A percentile compares a stretch with the other conserved stretches of the same genome.
Conservation (phyloP, 1,284 basidiomycete species). For the Cystobasidium sp. region DNA sequence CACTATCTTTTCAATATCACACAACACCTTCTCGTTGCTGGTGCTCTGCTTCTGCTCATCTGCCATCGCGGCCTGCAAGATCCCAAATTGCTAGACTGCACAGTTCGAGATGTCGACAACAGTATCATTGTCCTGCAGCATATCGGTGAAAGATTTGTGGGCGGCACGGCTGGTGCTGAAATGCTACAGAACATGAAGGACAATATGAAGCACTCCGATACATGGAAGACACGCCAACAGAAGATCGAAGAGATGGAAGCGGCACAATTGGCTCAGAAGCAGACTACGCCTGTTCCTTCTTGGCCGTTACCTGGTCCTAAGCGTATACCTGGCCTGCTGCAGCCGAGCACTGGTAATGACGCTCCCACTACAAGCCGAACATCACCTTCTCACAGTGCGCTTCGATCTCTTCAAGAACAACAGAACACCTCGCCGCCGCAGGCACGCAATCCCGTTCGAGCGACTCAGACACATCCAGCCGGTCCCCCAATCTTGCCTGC, state of each 20-base stretch:
- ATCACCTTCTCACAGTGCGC: not conserved
- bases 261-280: not conserved
- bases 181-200: conserved; percentile 33
- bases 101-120: conserved; percentile 31
- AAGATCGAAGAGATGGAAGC: conserved; percentile 10
- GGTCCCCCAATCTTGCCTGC: not conserved
- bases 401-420: too few relatives aligned
- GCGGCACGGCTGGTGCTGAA: conserved; percentile 18
- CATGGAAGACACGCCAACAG: conserved; percentile 13
- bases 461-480: not conserved
- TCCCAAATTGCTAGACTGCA: conserved; percentile 4
- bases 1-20: conserved; percentile 38
- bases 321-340: not conserved
- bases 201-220: conserved; percentile 32
- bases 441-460: too few relatives aligned
- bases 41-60: conserved; percentile 38
- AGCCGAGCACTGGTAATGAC: not conserved
- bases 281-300: not conserved
- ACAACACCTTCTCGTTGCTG: conserved; percentile 39
- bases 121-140: conserved; percentile 12
- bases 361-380: not conserved
- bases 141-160: conserved; percentile 30
- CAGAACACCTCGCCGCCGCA: too few relatives aligned
- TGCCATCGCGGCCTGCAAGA: conserved; percentile 29
- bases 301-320: not conserved